These are phyloP conservation scores for Colletotrichum echinochloae DNA, from an alignment of 2,329 filamentous ascomycete species.

Conservation along the genomic window DNA sequence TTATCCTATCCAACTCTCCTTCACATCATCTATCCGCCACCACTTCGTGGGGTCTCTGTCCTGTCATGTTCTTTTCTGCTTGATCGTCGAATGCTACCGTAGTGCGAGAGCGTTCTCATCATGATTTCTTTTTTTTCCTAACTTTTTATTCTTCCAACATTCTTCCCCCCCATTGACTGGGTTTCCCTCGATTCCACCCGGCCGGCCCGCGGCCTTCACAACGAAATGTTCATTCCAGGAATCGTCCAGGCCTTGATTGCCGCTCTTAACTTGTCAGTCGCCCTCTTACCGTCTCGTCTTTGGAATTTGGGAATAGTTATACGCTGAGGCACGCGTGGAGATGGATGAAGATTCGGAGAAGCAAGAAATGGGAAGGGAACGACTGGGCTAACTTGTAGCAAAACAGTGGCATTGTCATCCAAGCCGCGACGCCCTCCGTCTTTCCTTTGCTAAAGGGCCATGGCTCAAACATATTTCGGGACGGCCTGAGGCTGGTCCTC, in stretches of 20 bases:
- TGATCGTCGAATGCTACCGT: slow-evolving; percentile 41
- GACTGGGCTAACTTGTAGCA: slow-evolving; percentile 45
- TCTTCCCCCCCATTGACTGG: slow-evolving; percentile 61
- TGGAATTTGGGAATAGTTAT: neutral
- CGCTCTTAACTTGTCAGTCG: slow-evolving; percentile 66
- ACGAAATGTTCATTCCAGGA: slow-evolving; percentile 59
- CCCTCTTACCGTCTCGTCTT: neutral
- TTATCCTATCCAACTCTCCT: slow-evolving; percentile 36
- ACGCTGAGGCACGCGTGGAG: neutral
- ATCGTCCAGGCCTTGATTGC: slow-evolving; percentile 63
- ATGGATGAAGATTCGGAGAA: slow-evolving; percentile 3
- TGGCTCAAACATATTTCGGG: slow-evolving; percentile 62
- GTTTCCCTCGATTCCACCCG: slow-evolving; percentile 50
- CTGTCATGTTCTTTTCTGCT: slow-evolving; percentile 29
- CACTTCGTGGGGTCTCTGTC: slow-evolving; percentile 34
- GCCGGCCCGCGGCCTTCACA: slow-evolving; percentile 45
- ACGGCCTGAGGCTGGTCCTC: slow-evolving; percentile 75
- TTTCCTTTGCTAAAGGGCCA: slow-evolving; percentile 61
- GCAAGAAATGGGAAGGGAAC: slow-evolving; percentile 16
- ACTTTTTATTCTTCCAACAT: slow-evolving; percentile 46
- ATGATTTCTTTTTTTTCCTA: slow-evolving; percentile 44
- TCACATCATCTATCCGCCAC: slow-evolving; percentile 39
- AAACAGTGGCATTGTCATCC: slow-evolving; percentile 64
- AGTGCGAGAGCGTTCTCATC: slow-evolving; percentile 33
- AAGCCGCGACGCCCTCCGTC: slow-evolving; percentile 61